Evolutionary conservation across 345 rosid genomes (phyloP).

Genomic region (Mallotus nudiflorus): DNA sequence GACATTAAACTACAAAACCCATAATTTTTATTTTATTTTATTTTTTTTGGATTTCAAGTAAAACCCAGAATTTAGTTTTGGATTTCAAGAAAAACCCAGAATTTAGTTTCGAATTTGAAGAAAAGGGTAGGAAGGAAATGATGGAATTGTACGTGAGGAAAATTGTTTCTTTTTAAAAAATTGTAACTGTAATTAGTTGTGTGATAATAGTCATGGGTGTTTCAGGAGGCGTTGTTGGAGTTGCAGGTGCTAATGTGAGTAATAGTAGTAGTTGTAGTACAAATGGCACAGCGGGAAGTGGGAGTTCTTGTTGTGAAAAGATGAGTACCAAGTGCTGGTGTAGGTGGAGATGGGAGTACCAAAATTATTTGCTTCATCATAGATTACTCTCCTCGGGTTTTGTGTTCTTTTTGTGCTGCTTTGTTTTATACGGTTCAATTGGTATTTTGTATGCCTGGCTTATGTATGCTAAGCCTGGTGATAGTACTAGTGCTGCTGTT

Average conservation of each 20-base stretch:
- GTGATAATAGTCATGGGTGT: conserved; percentile 19
- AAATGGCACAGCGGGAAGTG: conserved; percentile 3
- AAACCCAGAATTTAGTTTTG: too few relatives aligned
- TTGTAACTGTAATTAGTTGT: background rate
- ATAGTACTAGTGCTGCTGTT: conserved; percentile 12
- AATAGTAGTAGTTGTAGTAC: conserved; percentile 5
- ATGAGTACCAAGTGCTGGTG: conserved; percentile 33
- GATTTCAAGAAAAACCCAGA: too few relatives aligned
- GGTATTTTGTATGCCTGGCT: conserved; percentile 65
- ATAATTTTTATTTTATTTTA: background rate
- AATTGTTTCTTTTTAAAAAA: background rate
- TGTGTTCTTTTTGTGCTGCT: conserved; percentile 51
- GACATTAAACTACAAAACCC: background rate
- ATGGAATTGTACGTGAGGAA: background rate
- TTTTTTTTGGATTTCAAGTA: background rate
- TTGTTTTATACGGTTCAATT: conserved; percentile 58
- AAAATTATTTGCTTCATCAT: conserved; percentile 23
- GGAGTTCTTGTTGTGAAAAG: conserved; percentile 10
- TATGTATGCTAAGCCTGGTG: conserved; percentile 38
- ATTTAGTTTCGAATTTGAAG: background rate
- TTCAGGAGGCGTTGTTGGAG: conserved; percentile 9
- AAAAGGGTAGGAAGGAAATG: background rate
- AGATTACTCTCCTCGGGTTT: conserved; percentile 46
- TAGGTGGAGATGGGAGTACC: conserved; percentile 32
- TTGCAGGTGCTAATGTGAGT: background rate